Evolutionary conservation across 1,284 basidiomycete species (phyloP).

Genomic region (Ustilago esculenta): DNA sequence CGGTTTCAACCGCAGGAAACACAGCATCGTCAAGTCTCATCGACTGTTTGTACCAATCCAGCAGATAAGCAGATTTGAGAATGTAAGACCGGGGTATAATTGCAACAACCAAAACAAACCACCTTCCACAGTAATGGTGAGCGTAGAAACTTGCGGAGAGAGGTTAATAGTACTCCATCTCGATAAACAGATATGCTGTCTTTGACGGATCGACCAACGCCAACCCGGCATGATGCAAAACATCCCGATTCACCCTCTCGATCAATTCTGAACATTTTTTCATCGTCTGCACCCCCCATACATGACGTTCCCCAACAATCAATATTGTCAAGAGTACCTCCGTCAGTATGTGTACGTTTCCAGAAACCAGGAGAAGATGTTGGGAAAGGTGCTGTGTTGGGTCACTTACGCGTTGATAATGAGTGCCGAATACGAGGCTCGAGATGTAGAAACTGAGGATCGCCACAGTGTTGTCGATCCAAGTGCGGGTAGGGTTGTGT

Average conservation of each 20-base stretch:
- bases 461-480: slow-evolving; percentile 48
- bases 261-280: slow-evolving; percentile 73
- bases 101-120: no score
- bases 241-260: slow-evolving; percentile 74
- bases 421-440: slow-evolving; percentile 72
- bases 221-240: slow-evolving; percentile 82
- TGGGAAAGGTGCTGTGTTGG: not conserved
- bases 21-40: no score
- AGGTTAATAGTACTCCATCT: slow-evolving; percentile 66
- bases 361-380: no score
- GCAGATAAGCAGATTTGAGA: no score
- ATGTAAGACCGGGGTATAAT: no score
- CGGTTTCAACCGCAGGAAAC: no score
- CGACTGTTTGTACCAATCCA: no score
- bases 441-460: slow-evolving; percentile 66
- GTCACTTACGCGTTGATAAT: slow-evolving; percentile 80
- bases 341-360: no score
- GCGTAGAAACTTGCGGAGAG: not conserved
- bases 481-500: slow-evolving; percentile 32
- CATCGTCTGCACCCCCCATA: slow-evolving; percentile 75
- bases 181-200: slow-evolving; percentile 79
- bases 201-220: slow-evolving; percentile 81
- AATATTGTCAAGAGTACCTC: not conserved
- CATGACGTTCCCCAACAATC: not conserved
- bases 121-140: not conserved